A percentile compares a stretch with the other conserved stretches of the same genome.
Evolutionary conservation across 345 rosid species (phyloP).

Genomic region (Excoecaria agallocha): DNA sequence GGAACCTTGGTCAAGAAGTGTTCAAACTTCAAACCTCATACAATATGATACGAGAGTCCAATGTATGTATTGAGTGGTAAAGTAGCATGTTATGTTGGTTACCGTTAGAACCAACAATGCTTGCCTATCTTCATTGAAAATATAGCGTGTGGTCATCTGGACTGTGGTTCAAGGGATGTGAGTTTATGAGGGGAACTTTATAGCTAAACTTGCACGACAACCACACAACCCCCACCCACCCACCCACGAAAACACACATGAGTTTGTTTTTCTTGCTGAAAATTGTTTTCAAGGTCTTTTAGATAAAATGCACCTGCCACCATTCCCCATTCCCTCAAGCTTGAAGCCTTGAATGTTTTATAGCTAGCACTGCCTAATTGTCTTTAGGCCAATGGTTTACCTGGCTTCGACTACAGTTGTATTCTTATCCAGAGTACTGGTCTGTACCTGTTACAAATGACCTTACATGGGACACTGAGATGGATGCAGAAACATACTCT

Average conservation of each 20-base stretch:
- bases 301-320: not conserved
- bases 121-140: not conserved
- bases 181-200: not conserved
- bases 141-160: not conserved
- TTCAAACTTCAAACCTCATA: not conserved
- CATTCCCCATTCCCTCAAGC: not conserved
- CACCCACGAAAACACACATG: too few relatives aligned
- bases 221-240: too few relatives aligned
- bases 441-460: not conserved
- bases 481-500: not conserved
- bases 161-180: not conserved
- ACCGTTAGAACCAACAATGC: not conserved
- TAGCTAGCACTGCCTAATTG: not conserved
- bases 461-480: not conserved
- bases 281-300: not conserved
- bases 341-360: not conserved
- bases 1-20: not conserved
- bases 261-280: not conserved
- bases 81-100: not conserved
- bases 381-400: not conserved
- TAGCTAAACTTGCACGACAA: too few relatives aligned
- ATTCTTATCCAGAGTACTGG: not conserved
- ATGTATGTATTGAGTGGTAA: not conserved
- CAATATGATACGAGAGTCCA: not conserved
- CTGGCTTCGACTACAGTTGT: not conserved